Percentiles rank a stretch among this genome's conserved stretches.
phyloP scores from a whole-genome alignment of 2,329 filamentous ascomycete species.

The Bisporella sp. region DNA sequence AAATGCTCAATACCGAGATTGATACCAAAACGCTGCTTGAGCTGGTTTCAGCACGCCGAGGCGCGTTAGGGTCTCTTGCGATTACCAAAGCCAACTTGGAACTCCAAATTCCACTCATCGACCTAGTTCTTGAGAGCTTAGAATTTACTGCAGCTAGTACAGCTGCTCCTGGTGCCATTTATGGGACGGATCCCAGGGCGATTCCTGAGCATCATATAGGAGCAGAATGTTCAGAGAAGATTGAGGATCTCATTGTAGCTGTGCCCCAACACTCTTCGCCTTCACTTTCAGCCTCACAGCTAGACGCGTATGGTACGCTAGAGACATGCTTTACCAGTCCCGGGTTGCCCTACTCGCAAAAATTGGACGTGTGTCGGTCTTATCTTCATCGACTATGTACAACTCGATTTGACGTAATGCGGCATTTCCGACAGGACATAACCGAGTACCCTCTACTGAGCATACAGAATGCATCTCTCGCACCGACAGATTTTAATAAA shows the following conservation, averaged over 20 bases:
- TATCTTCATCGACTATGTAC: background rate
- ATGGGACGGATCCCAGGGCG: background rate
- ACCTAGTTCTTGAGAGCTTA: background rate
- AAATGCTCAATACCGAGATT: background rate
- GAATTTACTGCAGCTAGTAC: background rate
- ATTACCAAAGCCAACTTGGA: background rate
- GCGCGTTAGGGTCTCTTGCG: background rate
- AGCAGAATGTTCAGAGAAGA: background rate
- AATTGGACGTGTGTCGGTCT: background rate
- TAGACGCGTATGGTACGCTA: background rate
- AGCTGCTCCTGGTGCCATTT: background rate
- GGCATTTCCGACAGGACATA: background rate
- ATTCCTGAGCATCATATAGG: background rate
- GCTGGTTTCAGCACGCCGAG: background rate
- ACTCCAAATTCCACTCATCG: background rate
- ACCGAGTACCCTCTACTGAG: background rate
- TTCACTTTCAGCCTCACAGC: background rate
- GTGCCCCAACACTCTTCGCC: background rate
- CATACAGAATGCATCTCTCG: background rate
- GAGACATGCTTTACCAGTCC: background rate
- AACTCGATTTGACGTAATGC: conserved; percentile 1
- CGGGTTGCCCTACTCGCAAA: background rate
- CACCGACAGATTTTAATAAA: background rate
- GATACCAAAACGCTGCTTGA: background rate
- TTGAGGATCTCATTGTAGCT: background rate